Percentiles rank a stretch among this genome's conserved stretches.
These are phyloP conservation scores for Fusarium sp. DNA, from an alignment of 2,329 filamentous ascomycete species.

Conservation along the genomic window DNA sequence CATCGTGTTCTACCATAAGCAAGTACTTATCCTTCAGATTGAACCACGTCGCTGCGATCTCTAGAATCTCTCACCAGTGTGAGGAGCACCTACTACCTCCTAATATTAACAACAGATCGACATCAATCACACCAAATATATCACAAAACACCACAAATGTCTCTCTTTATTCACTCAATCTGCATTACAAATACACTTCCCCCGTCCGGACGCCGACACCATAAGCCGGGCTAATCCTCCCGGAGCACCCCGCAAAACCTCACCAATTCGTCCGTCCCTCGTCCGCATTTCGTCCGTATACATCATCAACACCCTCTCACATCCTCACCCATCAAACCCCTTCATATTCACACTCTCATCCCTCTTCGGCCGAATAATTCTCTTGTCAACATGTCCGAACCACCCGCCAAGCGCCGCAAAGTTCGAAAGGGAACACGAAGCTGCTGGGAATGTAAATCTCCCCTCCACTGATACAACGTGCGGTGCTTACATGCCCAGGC, in stretches of 20 bases:
- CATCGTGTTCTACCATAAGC: too few species aligned
- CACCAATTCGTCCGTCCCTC: slow-evolving; percentile 22
- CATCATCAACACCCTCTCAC: background rate
- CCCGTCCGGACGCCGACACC: slow-evolving; percentile 28
- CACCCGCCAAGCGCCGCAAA: slow-evolving; percentile 45
- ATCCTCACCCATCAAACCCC: background rate
- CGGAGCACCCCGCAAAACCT: background rate
- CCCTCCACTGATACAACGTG: background rate
- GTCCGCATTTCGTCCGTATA: slow-evolving; percentile 25
- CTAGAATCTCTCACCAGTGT: too few species aligned
- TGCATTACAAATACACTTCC: slow-evolving; percentile 12
- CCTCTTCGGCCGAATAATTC: slow-evolving; percentile 36
- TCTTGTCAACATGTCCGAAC: slow-evolving; percentile 26
- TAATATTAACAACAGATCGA: background rate
- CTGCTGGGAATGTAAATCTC: slow-evolving; percentile 66
- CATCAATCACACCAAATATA: background rate
- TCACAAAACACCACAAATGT: accelerated
- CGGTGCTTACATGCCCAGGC: slow-evolving; percentile 30
- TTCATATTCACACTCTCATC: background rate
- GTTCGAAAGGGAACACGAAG: slow-evolving; percentile 66
- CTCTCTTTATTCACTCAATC: background rate
- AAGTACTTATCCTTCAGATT: background rate
- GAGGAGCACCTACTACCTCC: too few species aligned
- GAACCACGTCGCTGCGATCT: too few species aligned
- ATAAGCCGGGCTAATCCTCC: slow-evolving; percentile 22